Evolutionary conservation across 2,329 filamentous ascomycete genomes (phyloP), one percentile per base, ranked within the genome.

Genomic region (Penicillium italicum): DNA sequence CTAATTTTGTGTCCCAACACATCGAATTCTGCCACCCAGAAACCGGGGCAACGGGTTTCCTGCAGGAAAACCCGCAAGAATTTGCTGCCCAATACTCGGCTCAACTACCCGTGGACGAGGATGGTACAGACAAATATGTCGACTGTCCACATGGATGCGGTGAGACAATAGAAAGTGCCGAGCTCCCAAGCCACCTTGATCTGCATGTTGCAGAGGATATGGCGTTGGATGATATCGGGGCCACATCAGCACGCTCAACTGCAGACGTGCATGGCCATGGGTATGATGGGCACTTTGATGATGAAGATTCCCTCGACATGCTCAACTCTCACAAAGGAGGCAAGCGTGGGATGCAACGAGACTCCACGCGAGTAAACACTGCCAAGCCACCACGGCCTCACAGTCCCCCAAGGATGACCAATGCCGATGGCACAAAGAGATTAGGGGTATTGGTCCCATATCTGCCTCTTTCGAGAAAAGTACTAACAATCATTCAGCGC

Each of bases 81-180:
- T 31, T 50, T 28, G 36, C 43, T 22, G 20, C 20, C 26, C 50
- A 38, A 38, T 40, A 24, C 26, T 33, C 28, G 46, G 38, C 37
- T 28, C 37, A 57, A 43, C 33, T 36, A 11, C 41, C 48, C 18
- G 33, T n/a, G 33, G 38, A 61, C 7, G 62, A 65, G 5, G 47
- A n/a, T 45, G 53, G 48, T 7, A 53, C 56, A 12, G 54, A 62
- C 11, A 63, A 66, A 48, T 84, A 84, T 64, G 73, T 78, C 22
- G 74, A 80, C 40, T 87, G 85, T 62, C 79, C 82, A 33, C 78
- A 82, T 16, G 80, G 78, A 22, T 89, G 86, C 65, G 82, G 81
- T 31, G 85, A 89, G 67, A 68, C 77, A n/a, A 69, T 87, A 20
- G 70, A 76, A 7, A 63, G 76, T 8, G 69, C 74, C 16, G 82